Base-by-base conservation (phyloP, 2,329 filamentous ascomycete genomes). In the Pestalotiopsis sp. region DNA sequence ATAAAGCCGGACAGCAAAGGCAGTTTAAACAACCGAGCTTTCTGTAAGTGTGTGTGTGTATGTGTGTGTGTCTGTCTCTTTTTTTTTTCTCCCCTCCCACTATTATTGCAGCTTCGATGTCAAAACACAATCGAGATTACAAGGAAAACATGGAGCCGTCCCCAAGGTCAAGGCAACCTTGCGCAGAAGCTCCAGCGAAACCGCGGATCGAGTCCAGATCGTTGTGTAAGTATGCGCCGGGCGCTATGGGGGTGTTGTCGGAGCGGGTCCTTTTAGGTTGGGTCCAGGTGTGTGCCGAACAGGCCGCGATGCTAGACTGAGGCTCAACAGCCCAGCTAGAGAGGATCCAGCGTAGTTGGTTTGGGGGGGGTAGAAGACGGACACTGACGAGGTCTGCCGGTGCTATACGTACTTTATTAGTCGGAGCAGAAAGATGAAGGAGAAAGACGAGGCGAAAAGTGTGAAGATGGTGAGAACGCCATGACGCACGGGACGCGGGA, bases 161-260 rank as follows among this genome's bases (percentile, higher is more conserved):
- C 62, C 59, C 62, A 69, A 71, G 70, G 69, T 69, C 71, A 73
- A 73, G 72, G 73, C 67, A 74, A 73, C 72, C 71, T 64, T 74
- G 72, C 69, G 56, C 70, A 61, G 30, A 65, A 70, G 61, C 44
- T 66, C 17, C 26, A 66, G 30, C 13, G 64, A 20, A 58, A n/a
- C 17, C 64, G 52, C 20, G 30, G 55, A 66, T 59, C 52, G 52
- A 48, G 52, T 40, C 48, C 64, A 40, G 39, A 58, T 52, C n/a
- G 64, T 66, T 65, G 62, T 48, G 62, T 65, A 65, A 56, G 30
- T 40, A 22, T 24, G 62, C 62, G n/a, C 44, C 44, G 44, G 44
- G 20, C 44, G 44, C 52, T 65, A n/a, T 26, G 62, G 62, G 38
- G 17, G 22, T 24, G 48, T n/a, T 24, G 40, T 35, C n/a, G 26